Percentiles rank a stretch among this genome's conserved stretches.
Evolutionary conservation across 768 basidiomycete genomes (phyloP).

Genomic region (Candolleomyces eurysporus): DNA sequence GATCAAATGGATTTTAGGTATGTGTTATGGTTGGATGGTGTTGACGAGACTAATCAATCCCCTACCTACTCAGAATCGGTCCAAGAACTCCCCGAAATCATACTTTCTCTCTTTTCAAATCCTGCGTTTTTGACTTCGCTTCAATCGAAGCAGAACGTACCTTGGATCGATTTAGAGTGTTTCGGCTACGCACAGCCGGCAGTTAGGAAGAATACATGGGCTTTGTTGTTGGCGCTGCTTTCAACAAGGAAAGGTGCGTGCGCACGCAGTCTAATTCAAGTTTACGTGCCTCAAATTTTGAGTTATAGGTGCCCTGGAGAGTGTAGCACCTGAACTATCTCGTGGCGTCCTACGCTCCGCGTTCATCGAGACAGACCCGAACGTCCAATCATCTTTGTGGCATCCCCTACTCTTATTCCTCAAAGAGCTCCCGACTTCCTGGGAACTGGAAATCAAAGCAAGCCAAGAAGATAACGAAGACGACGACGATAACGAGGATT

Average conservation of each 20-base stretch:
- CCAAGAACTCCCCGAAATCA: conserved; percentile 20
- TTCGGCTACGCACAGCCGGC: conserved; percentile 69
- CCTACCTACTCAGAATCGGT: neutral
- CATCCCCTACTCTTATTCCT: conserved; percentile 70
- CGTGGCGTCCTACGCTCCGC: conserved; percentile 62
- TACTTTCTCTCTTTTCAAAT: conserved; percentile 43
- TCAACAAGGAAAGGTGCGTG: conserved; percentile 43
- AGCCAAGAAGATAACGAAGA: conserved; percentile 31
- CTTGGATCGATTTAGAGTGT: conserved; percentile 40
- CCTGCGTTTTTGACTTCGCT: conserved; percentile 61
- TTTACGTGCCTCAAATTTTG: neutral
- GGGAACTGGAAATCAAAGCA: conserved; percentile 45
- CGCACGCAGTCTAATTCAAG: neutral
- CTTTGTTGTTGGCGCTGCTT: conserved; percentile 45
- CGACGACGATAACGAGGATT: conserved; percentile 32
- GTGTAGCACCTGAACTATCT: conserved; percentile 47
- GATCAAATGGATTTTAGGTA: conserved; percentile 62
- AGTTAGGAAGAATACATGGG: conserved; percentile 74
- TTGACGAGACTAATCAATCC: too few relatives aligned
- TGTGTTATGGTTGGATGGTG: conserved; percentile 17
- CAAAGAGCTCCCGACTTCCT: conserved; percentile 64
- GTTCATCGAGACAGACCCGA: conserved; percentile 66
- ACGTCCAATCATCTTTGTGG: conserved; percentile 69
- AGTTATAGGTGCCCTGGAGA: conserved; percentile 20
- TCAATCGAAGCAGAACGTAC: conserved; percentile 39